Conservation (phyloP, 148 eudicot genomes). For the Persicaria maculosa region DNA sequence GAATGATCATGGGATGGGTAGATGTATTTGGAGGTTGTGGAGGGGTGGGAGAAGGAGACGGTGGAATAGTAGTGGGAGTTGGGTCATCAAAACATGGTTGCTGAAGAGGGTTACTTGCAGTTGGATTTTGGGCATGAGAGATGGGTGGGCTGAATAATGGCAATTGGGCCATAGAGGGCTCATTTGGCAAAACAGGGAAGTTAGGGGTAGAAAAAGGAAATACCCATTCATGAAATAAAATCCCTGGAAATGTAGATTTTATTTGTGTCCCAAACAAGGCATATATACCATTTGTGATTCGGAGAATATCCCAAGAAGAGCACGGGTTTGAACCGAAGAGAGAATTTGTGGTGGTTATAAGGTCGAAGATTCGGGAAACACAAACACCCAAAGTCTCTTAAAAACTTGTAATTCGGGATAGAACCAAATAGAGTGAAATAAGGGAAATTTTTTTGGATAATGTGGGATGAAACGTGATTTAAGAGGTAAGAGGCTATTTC, state of each 20-base stretch:
- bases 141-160: not conserved
- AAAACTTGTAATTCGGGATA: not conserved
- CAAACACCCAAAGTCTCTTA: not conserved
- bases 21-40: not conserved
- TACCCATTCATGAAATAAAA: not conserved
- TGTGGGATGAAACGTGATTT: not conserved
- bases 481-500: not conserved
- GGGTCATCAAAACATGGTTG: not conserved
- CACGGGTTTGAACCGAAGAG: not conserved
- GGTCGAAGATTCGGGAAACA: not conserved
- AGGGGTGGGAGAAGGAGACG: not conserved
- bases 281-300: not conserved
- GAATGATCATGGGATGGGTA: not conserved
- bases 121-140: not conserved
- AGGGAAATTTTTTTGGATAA: no score
- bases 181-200: not conserved
- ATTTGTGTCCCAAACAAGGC: not conserved
- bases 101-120: not conserved
- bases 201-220: not conserved
- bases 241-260: not conserved
- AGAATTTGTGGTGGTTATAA: not conserved
- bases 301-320: not conserved
- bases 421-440: not conserved
- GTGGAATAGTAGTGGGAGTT: not conserved
- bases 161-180: not conserved